These are phyloP conservation scores for Tylopilus plumbeoviolaceoides DNA, from an alignment of 768 basidiomycete genomes.

Conservation along the genomic window DNA sequence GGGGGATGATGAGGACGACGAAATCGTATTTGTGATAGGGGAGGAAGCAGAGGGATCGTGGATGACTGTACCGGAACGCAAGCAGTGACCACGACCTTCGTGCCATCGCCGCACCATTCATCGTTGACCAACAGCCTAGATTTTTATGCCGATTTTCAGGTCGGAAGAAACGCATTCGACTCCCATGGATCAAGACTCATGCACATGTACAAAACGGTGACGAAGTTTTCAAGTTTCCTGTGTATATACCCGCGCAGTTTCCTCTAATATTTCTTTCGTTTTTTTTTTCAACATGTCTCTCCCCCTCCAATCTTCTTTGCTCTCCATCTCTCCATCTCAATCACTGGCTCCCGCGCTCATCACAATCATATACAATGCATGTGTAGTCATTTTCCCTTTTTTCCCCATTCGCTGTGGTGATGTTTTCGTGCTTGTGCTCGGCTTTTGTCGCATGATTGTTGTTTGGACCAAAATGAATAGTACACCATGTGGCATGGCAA, in stretches of 20 bases:
- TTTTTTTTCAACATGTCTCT: slow-evolving; percentile 2
- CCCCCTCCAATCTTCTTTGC: neutral
- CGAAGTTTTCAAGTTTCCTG: slow-evolving; percentile 2
- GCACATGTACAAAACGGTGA: slow-evolving; percentile 1
- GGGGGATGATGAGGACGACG: slow-evolving; percentile 63
- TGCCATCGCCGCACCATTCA: neutral
- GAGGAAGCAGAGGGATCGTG: slow-evolving; percentile 38
- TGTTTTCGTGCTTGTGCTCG: neutral
- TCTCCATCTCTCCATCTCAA: slow-evolving; percentile 12
- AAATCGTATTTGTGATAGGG: slow-evolving; percentile 70
- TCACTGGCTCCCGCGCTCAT: neutral
- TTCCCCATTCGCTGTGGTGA: neutral
- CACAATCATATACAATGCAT: slow-evolving; percentile 16
- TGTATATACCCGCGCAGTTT: slow-evolving; percentile 18
- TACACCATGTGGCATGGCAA: neutral
- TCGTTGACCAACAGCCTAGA: slow-evolving; percentile 7
- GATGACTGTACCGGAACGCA: slow-evolving; percentile 34
- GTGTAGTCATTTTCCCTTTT: neutral
- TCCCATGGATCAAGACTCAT: slow-evolving; percentile 6
- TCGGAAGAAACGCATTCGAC: slow-evolving; percentile 17
- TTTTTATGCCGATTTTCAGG: slow-evolving; percentile 4
- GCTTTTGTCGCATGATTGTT: slow-evolving; percentile 1
- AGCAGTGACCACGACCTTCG: slow-evolving; percentile 7
- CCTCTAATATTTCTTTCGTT: neutral
- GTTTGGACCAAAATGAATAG: neutral